phyloP scores from a whole-genome alignment of 345 rosid genomes.

The Rhodamnia argentea region DNA sequence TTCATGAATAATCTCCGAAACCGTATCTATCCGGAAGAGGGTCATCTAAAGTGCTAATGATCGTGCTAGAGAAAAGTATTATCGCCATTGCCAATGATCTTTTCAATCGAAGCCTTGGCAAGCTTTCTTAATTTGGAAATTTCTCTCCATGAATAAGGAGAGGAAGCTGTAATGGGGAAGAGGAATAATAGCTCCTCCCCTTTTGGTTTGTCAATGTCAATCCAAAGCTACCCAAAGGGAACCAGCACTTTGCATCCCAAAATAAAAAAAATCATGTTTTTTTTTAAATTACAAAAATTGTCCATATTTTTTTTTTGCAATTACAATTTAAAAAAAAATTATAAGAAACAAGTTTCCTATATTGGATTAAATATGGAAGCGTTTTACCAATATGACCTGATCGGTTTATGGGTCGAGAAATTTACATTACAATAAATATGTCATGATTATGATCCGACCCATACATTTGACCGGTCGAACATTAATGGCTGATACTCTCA shows the following conservation, averaged over 20 bases:
- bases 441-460: too few relatives aligned
- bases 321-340: too few relatives aligned
- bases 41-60: background rate
- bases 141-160: background rate
- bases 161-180: background rate
- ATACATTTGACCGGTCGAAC: too few relatives aligned
- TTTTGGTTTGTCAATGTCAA: background rate
- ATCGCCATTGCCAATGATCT: background rate
- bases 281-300: too few relatives aligned
- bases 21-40: background rate
- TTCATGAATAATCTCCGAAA: background rate
- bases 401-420: too few relatives aligned
- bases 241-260: background rate
- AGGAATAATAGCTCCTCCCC: background rate
- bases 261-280: too few relatives aligned
- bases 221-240: background rate
- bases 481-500: background rate
- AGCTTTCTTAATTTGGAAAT: background rate
- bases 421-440: too few relatives aligned
- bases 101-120: background rate
- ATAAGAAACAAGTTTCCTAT: too few relatives aligned
- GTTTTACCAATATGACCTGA: too few relatives aligned
- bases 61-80: background rate
- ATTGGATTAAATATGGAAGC: too few relatives aligned
- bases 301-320: too few relatives aligned